A percentile compares a stretch with the other conserved stretches of the same genome.
Conservation (phyloP, 768 basidiomycete species). For the Dioszegia hungarica region DNA sequence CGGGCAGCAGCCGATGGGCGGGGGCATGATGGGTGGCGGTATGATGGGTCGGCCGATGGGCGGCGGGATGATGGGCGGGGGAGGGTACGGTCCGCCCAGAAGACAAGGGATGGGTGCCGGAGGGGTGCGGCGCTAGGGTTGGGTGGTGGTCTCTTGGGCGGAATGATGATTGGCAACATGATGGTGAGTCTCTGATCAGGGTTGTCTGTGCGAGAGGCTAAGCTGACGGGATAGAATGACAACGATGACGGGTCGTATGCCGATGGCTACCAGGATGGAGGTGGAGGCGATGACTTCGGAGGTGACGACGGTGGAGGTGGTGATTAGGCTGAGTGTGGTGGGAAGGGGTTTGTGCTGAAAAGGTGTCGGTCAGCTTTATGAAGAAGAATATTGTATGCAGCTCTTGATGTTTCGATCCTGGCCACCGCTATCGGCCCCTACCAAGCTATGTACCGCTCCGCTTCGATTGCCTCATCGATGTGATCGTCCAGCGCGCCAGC, state of each 20-base stretch:
- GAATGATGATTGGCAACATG: constrained; percentile 41
- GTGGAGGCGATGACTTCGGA: constrained; percentile 17
- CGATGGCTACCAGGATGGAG: constrained; percentile 32
- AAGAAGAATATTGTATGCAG: too few species aligned
- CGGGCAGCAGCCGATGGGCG: constrained; percentile 25
- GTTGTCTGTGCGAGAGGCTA: background rate
- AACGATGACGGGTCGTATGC: constrained; percentile 24
- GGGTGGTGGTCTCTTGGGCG: constrained; percentile 37
- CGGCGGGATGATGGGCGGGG: constrained; percentile 24
- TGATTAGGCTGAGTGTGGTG: background rate
- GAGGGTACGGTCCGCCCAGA: constrained; percentile 9
- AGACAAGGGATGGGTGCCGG: constrained; percentile 40
- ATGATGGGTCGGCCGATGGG: constrained; percentile 25
- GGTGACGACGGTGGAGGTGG: constrained; percentile 2
- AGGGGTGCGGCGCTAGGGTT: constrained; percentile 34
- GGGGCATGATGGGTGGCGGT: constrained; percentile 31
- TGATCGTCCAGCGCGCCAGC: too few species aligned
- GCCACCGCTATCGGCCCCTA: too few species aligned
- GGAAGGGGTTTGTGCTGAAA: background rate
- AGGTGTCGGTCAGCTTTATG: too few species aligned
- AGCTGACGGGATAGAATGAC: constrained; percentile 5
- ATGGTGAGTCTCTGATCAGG: constrained; percentile 31
- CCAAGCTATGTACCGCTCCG: too few species aligned
- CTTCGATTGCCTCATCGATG: too few species aligned
- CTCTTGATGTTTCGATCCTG: too few species aligned